These are phyloP conservation scores for Globisporangium megalacanthum DNA, from an alignment of 352 stramenopile genomes.

Conservation along the genomic window DNA sequence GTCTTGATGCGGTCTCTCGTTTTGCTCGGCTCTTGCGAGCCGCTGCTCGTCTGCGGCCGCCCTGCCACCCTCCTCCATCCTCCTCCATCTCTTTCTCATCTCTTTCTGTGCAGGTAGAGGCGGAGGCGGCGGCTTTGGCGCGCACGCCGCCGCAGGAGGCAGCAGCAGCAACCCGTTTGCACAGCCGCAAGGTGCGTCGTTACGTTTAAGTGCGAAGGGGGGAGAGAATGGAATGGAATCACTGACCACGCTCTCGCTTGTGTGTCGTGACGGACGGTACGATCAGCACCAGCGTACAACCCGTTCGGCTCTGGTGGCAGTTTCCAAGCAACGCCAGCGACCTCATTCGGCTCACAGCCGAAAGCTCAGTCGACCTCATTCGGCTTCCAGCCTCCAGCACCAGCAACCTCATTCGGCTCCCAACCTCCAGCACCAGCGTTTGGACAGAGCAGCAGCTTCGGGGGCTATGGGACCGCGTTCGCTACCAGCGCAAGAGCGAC, in stretches of 20 bases:
- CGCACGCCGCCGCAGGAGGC: background rate
- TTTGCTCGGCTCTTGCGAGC: too few relatives aligned
- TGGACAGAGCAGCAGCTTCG: constrained; percentile 21
- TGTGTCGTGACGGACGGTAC: background rate
- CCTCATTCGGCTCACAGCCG: constrained; percentile 24
- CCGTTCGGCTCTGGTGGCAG: background rate
- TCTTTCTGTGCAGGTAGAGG: background rate
- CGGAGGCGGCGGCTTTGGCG: background rate
- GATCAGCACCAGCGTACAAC: constrained; percentile 1
- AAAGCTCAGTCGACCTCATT: background rate
- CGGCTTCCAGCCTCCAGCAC: constrained; percentile 6
- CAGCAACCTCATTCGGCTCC: constrained; percentile 9
- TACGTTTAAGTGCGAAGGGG: constrained; percentile 1
- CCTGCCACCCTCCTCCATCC: too few relatives aligned
- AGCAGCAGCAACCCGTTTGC: constrained; percentile 3
- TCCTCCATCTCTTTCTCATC: too few relatives aligned
- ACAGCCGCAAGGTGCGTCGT: constrained; percentile 2
- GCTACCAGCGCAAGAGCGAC: background rate
- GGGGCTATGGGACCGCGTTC: constrained; percentile 4
- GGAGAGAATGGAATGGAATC: background rate
- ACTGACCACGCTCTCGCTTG: background rate
- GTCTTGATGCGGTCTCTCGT: too few relatives aligned
- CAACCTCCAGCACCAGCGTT: constrained; percentile 22
- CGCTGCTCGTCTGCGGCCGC: too few relatives aligned
- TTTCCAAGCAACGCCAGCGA: constrained; percentile 10